These are phyloP conservation scores for Suillus occidentalis DNA, from an alignment of 768 basidiomycete genomes.

Conservation along the genomic window DNA sequence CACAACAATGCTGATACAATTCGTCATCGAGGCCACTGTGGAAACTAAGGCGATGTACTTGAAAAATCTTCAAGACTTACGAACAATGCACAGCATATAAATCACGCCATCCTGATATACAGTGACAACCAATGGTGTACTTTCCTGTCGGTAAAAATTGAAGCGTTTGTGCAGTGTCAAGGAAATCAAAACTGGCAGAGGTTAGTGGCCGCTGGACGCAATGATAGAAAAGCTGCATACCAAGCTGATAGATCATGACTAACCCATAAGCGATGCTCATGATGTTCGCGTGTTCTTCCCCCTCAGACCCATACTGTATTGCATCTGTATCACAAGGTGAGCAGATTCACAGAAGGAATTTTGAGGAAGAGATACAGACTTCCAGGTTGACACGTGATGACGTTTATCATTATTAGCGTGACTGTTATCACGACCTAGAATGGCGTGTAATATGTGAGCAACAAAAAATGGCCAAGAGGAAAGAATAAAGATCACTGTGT, in stretches of 20 bases:
- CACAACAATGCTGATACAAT: not conserved
- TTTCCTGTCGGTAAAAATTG: not conserved
- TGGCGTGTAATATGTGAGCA: not conserved
- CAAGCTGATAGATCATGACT: not conserved
- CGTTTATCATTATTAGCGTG: not conserved
- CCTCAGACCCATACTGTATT: no score
- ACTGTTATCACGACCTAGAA: not conserved
- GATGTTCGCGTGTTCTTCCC: no score
- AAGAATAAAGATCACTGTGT: not conserved
- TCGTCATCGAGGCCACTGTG: not conserved
- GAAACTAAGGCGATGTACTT: not conserved
- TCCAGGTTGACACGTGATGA: not conserved
- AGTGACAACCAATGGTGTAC: not conserved
- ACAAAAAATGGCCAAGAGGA: not conserved
- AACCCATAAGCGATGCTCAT: not conserved
- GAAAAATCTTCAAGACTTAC: not conserved
- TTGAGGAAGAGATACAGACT: not conserved
- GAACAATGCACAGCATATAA: not conserved
- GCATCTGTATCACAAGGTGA: not conserved
- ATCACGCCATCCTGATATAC: slow-evolving; percentile 2
- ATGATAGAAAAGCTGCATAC: not conserved
- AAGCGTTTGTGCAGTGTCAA: not conserved
- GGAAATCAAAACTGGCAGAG: not conserved
- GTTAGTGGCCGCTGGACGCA: not conserved
- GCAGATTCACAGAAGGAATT: not conserved